Percentiles rank a stretch among this genome's conserved stretches.
Conservation (phyloP, 108 stramenopile genomes). For the Cyclotella atomus region DNA sequence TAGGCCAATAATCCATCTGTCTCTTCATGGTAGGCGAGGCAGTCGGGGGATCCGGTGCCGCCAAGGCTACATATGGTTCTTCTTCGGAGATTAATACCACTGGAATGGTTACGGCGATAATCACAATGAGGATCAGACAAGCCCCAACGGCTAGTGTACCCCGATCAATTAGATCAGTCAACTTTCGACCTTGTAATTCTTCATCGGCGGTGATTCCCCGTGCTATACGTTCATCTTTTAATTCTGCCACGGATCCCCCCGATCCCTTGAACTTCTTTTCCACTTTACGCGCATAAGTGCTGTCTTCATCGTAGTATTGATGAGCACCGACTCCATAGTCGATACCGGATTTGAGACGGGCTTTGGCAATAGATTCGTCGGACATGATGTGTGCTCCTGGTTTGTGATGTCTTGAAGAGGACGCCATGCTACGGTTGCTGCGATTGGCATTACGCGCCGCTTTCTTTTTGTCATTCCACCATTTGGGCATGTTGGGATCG, state of each 20-base stretch:
- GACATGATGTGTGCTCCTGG: neutral
- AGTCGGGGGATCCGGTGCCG: slow-evolving; percentile 23
- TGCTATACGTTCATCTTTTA: slow-evolving; percentile 6
- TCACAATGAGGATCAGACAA: slow-evolving; percentile 43
- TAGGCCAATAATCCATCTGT: slow-evolving; percentile 24
- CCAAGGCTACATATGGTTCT: slow-evolving; percentile 34
- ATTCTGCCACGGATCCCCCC: neutral
- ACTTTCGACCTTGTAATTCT: slow-evolving; percentile 26
- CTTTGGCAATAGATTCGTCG: neutral
- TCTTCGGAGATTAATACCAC: slow-evolving; percentile 35
- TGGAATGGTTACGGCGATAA: slow-evolving; percentile 41
- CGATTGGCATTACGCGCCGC: neutral
- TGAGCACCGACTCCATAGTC: neutral
- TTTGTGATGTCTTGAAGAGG: neutral
- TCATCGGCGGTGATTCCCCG: slow-evolving; percentile 34
- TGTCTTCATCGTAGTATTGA: neutral
- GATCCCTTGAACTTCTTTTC: neutral
- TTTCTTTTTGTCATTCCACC: slow-evolving; percentile 35
- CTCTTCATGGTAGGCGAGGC: slow-evolving; percentile 15
- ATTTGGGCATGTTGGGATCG: slow-evolving; percentile 31
- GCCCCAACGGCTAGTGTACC: slow-evolving; percentile 35
- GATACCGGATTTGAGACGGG: neutral
- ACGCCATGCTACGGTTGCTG: neutral
- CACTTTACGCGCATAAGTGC: neutral
- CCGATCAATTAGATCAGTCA: slow-evolving; percentile 27